A percentile compares a stretch with the other conserved stretches of the same genome.
Conservation (phyloP, 129 eudicot genomes). For the Escallonia rubra region DNA sequence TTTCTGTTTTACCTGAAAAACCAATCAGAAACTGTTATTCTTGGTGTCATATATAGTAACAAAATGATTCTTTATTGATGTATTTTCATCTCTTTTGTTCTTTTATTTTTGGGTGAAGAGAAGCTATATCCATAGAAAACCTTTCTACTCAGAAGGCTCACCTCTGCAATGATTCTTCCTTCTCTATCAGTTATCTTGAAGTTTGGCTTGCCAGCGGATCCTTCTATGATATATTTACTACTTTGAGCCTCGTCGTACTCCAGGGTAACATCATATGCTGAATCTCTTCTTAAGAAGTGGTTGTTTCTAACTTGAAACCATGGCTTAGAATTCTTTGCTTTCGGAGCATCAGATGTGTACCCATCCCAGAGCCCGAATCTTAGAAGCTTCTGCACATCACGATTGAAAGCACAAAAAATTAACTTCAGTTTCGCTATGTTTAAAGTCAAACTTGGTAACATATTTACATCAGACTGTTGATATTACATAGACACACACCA, state of each 20-base stretch:
- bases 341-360: conserved; percentile 24
- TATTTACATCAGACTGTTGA: background rate
- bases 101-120: too few species aligned
- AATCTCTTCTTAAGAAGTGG: conserved; percentile 24
- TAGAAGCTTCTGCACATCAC: conserved; percentile 34
- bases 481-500: background rate
- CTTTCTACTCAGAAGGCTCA: too few species aligned
- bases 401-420: background rate
- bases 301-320: conserved; percentile 60
- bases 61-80: too few species aligned
- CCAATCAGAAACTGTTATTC: too few species aligned
- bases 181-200: conserved; percentile 38
- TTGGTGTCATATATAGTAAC: too few species aligned
- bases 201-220: conserved; percentile 25
- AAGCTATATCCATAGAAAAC: too few species aligned
- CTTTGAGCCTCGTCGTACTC: conserved; percentile 17
- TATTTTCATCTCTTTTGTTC: too few species aligned
- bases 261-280: conserved; percentile 27
- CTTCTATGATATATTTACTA: conserved; percentile 35
- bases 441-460: background rate
- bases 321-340: conserved; percentile 22
- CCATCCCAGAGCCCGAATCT: conserved; percentile 57
- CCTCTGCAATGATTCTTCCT: conserved; percentile 39
- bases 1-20: conserved; percentile 29
- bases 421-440: background rate